Evolutionary conservation across 2,329 filamentous ascomycete genomes (phyloP), one percentile per base, ranked within the genome.

Genomic region (Pseudocercospora fijiensis): DNA sequence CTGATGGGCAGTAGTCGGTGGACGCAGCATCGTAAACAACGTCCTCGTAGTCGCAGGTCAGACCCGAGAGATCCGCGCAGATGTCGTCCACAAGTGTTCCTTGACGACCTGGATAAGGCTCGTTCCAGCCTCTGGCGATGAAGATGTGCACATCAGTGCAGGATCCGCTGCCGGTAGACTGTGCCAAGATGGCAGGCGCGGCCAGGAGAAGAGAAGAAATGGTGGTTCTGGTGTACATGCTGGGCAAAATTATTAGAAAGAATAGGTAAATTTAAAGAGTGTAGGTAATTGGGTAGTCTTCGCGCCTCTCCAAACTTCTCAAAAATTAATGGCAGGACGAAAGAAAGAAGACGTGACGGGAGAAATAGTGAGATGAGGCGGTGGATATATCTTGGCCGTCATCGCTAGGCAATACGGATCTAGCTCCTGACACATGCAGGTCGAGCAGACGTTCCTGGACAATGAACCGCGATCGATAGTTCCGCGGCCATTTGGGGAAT

Each of bases 1-100:
- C 75, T 1, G 78, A 74, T 24, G 71, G 70, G 76, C 58, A 79
- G 70, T 78, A 79, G 65, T 76, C 75, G 30, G 47, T 64, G 18
- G 56, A 63, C 4, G 57, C 55, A 8, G 65, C 57, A 49, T 69
- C 63, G 61, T 63, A 70, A 9, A 52, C 53, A 10, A 71, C 58
- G 24, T 71, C 69, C 45, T 70, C 68, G 45, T 71, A 71, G 26
- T 67, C 68, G 53, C 69, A 71, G 52, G 55, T 66, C 27, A 28
- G 22, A 28, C 60, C 57, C 9, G 65, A 43, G 6, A 71, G 60
- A 10, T 69, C 65, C 47, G 60, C 37, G 58, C 69, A 71, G 58
- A 71, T 67, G 53, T 64, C 67, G 26, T 61, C 63, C n/a, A 63
- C 64, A 6, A 70, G 67, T 27, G 49, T 65, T 37, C 62, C 66